A percentile compares a stretch with the other conserved stretches of the same genome.
phyloP scores from a whole-genome alignment of 225 moss, liverwort and hornwort species.

The Polytrichum commune region DNA sequence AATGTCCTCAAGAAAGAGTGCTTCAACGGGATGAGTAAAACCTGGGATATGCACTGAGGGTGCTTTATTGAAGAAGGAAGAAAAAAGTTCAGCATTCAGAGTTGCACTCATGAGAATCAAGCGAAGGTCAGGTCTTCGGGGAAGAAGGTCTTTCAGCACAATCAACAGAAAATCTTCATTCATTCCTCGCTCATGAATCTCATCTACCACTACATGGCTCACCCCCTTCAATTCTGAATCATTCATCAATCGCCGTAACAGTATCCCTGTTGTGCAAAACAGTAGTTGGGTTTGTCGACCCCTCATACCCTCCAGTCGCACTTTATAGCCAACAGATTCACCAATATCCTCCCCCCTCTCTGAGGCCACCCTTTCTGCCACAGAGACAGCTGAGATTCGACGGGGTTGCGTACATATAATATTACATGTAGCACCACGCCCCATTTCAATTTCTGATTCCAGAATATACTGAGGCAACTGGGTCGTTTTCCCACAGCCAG shows the following conservation, averaged over 20 bases:
- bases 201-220: slow-evolving; percentile 93
- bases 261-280: slow-evolving; percentile 94
- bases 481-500: slow-evolving; percentile 98
- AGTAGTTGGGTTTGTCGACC: slow-evolving; percentile 76
- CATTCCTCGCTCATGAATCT: slow-evolving; percentile 99
- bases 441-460: slow-evolving; percentile 87
- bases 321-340: slow-evolving; percentile 91
- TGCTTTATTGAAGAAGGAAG: slow-evolving; percentile 76
- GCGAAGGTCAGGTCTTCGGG: slow-evolving; percentile 76
- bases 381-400: slow-evolving; percentile 93
- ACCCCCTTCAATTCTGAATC: slow-evolving; percentile 89
- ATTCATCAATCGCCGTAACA: slow-evolving; percentile 82
- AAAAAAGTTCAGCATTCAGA: slow-evolving; percentile 93
- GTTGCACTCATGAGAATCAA: slow-evolving; percentile 98
- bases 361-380: slow-evolving; percentile 92
- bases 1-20: slow-evolving; percentile 73
- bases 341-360: slow-evolving; percentile 95
- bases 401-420: slow-evolving; percentile 98
- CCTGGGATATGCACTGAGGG: slow-evolving; percentile 90
- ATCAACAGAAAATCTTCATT: slow-evolving; percentile 95
- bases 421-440: slow-evolving; percentile 82
- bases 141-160: slow-evolving; percentile 81
- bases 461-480: slow-evolving; percentile 97
- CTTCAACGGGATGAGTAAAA: slow-evolving; percentile 82
- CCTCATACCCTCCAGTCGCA: slow-evolving; percentile 91